phyloP scores from a whole-genome alignment of 345 rosid genomes.

The Streptanthus diversifolius region DNA sequence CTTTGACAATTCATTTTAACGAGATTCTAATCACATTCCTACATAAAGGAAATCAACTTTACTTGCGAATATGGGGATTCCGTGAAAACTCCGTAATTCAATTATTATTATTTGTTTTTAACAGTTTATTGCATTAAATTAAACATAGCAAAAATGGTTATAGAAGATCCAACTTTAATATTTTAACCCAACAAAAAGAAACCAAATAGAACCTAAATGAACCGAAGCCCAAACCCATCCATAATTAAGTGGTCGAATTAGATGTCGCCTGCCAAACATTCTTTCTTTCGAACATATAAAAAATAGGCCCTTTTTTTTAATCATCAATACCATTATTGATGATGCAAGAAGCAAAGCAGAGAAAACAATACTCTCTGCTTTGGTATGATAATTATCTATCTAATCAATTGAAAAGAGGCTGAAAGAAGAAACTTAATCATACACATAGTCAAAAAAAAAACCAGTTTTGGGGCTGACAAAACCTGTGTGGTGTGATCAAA shows the following conservation, averaged over 20 bases:
- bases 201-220: too few species aligned
- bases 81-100: too few species aligned
- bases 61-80: not conserved
- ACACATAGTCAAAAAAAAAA: not conserved
- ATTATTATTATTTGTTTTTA: too few species aligned
- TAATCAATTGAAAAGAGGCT: not conserved
- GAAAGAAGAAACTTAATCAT: not conserved
- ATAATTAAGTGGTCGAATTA: too few species aligned
- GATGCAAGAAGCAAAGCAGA: not conserved
- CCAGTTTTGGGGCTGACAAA: not conserved
- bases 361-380: not conserved
- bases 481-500: not conserved
- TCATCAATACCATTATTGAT: not conserved
- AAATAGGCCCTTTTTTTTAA: too few species aligned
- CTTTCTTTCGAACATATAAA: not conserved
- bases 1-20: not conserved
- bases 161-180: too few species aligned
- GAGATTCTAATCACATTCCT: not conserved
- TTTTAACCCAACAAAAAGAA: too few species aligned
- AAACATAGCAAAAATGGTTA: too few species aligned
- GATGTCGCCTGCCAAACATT: too few species aligned
- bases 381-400: not conserved
- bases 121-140: too few species aligned
- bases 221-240: too few species aligned
- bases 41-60: not conserved